Conservation (phyloP, 2,329 filamentous ascomycete species). For the Metarhizium humberi region DNA sequence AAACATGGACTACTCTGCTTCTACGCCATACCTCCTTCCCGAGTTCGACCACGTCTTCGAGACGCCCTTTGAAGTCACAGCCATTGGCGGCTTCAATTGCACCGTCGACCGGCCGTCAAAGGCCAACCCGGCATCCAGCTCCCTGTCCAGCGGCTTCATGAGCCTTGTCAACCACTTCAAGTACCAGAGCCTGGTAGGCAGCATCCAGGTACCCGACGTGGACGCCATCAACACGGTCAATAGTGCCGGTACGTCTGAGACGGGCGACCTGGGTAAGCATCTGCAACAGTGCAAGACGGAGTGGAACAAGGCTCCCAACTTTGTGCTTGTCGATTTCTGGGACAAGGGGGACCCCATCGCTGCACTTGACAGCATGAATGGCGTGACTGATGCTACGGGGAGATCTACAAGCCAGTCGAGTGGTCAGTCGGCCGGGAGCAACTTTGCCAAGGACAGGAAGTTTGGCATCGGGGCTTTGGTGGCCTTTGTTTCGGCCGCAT, state of each 20-base stretch:
- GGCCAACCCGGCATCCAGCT: slow-evolving; percentile 38
- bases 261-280: slow-evolving; percentile 46
- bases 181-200: slow-evolving; percentile 44
- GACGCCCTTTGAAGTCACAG: slow-evolving; percentile 57
- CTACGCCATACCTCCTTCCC: slow-evolving; percentile 49
- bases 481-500: slow-evolving; percentile 31
- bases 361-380: slow-evolving; percentile 61
- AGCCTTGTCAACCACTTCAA: slow-evolving; percentile 77
- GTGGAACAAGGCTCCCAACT: slow-evolving; percentile 59
- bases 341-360: slow-evolving; percentile 61
- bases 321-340: slow-evolving; percentile 73
- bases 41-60: slow-evolving; percentile 65
- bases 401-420: slow-evolving; percentile 14
- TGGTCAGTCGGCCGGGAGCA: slow-evolving; percentile 9
- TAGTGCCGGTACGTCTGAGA: slow-evolving; percentile 40
- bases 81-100: slow-evolving; percentile 61
- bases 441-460: slow-evolving; percentile 7
- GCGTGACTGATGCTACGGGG: slow-evolving; percentile 30
- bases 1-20: slow-evolving; percentile 31
- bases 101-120: slow-evolving; percentile 54
- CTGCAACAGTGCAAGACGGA: slow-evolving; percentile 42
- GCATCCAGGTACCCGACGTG: slow-evolving; percentile 53
- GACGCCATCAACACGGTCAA: slow-evolving; percentile 56
- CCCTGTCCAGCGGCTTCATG: slow-evolving; percentile 50
- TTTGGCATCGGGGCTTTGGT: slow-evolving; percentile 30